These are phyloP conservation scores for Penicillium paneum DNA, from an alignment of 2,329 filamentous ascomycete genomes.

Conservation along the genomic window DNA sequence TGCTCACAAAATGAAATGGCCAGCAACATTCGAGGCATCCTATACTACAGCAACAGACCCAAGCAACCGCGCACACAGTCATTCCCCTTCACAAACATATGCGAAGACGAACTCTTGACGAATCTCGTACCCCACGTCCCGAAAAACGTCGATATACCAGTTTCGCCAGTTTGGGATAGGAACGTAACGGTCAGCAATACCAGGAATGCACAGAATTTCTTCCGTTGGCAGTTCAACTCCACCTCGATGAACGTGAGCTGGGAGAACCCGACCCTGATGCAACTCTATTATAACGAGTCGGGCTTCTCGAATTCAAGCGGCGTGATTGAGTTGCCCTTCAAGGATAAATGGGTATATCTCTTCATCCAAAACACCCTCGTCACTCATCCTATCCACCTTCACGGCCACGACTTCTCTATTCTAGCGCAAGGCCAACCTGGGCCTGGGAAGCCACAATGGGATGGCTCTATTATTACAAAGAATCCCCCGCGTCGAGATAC, in stretches of 20 bases:
- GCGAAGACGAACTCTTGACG: not conserved
- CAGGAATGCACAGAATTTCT: conserved; percentile 1
- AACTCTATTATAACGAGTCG: conserved; percentile 15
- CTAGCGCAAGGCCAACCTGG: not conserved
- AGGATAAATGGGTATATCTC: conserved; percentile 2
- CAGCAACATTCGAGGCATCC: conserved; percentile 1
- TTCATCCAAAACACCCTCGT: not conserved
- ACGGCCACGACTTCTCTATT: not conserved
- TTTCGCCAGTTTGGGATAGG: not conserved
- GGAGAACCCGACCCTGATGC: conserved; percentile 8
- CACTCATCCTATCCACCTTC: conserved; percentile 1
- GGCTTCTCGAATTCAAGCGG: not conserved
- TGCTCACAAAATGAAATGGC: conserved; percentile 2
- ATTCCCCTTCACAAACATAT: not conserved
- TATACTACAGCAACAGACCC: conserved; percentile 1
- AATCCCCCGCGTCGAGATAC: conserved; percentile 43
- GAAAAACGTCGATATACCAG: not conserved
- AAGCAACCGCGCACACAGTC: not conserved
- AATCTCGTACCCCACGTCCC: not conserved
- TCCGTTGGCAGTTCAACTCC: conserved; percentile 49
- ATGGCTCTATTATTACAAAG: conserved; percentile 25
- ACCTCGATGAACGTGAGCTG: conserved; percentile 31
- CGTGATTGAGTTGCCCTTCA: not conserved
- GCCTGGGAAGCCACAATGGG: conserved; percentile 25
- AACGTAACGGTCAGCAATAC: not conserved